phyloP scores from a whole-genome alignment of 805 yeast genomes.

The Candida orba region DNA sequence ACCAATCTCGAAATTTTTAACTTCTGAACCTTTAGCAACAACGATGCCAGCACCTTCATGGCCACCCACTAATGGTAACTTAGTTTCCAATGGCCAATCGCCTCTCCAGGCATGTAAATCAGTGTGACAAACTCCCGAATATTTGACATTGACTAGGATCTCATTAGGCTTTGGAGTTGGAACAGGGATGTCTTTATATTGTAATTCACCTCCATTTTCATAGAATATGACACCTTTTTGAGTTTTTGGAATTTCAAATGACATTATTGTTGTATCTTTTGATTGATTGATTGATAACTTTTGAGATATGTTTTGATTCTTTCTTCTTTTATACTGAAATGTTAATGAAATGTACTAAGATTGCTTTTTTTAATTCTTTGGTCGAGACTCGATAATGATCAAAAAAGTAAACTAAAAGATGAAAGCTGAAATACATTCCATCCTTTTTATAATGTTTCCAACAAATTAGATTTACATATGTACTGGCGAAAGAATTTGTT shows the following conservation, averaged over 20 bases:
- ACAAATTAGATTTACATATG: too few species aligned
- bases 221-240: conserved; percentile 47
- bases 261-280: background rate
- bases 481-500: too few species aligned
- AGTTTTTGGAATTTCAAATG: conserved; percentile 26
- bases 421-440: too few species aligned
- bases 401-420: too few species aligned
- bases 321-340: too few species aligned
- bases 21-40: conserved; percentile 52
- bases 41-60: conserved; percentile 71
- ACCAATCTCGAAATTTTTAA: conserved; percentile 52
- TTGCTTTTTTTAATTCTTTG: too few species aligned
- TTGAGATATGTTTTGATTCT: too few species aligned
- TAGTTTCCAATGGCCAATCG: conserved; percentile 50
- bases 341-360: too few species aligned
- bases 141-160: conserved; percentile 46
- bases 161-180: conserved; percentile 50
- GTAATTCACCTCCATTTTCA: conserved; percentile 38
- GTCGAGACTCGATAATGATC: too few species aligned
- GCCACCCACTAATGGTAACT: conserved; percentile 60
- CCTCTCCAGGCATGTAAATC: conserved; percentile 51
- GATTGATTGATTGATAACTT: too few species aligned
- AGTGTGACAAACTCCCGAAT: conserved; percentile 63
- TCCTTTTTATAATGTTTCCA: too few species aligned
- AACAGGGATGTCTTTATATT: conserved; percentile 42